These are phyloP conservation scores for Yamadazyma jaroonii DNA, from an alignment of 1,139 yeast species.

Conservation along the genomic window DNA sequence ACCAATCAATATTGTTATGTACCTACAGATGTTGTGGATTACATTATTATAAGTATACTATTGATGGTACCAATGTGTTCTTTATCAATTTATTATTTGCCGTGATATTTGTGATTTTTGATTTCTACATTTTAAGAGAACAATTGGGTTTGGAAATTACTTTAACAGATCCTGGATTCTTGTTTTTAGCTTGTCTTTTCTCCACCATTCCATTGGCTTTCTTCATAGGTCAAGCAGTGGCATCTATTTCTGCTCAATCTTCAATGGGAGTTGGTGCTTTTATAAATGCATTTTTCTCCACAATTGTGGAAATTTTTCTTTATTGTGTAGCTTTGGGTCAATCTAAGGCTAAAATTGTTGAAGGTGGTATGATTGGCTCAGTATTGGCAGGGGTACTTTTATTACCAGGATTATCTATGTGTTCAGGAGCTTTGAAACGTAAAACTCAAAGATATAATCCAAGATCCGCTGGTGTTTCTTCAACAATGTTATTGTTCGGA, in stretches of 20 bases:
- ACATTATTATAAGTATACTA: constrained; percentile 92
- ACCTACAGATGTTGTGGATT: constrained; percentile 90
- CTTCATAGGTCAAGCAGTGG: constrained; percentile 98
- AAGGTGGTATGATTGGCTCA: constrained; percentile 97
- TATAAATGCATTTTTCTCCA: constrained; percentile 94
- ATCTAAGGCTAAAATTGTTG: constrained; percentile 84
- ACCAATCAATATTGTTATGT: constrained; percentile 58
- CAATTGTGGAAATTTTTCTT: constrained; percentile 87
- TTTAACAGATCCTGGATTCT: constrained; percentile 58
- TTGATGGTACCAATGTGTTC: constrained; percentile 93
- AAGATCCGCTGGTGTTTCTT: constrained; percentile 93
- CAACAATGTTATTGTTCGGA: constrained; percentile 92
- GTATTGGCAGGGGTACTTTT: constrained; percentile 88
- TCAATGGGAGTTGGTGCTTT: constrained; percentile 99
- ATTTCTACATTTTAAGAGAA: constrained; percentile 64
- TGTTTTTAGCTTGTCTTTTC: constrained; percentile 73
- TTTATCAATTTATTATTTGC: constrained; percentile 79
- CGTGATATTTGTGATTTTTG: constrained; percentile 80
- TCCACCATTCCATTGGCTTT: constrained; percentile 93
- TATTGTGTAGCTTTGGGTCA: constrained; percentile 90
- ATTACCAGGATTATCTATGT: constrained; percentile 94
- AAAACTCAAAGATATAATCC: constrained; percentile 96
- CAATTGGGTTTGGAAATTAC: constrained; percentile 44
- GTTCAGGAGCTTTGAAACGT: constrained; percentile 88
- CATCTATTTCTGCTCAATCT: constrained; percentile 96